Evolutionary conservation across 225 moss, liverwort and hornwort species (phyloP).

Genomic region (Pleurozium schreberi): DNA sequence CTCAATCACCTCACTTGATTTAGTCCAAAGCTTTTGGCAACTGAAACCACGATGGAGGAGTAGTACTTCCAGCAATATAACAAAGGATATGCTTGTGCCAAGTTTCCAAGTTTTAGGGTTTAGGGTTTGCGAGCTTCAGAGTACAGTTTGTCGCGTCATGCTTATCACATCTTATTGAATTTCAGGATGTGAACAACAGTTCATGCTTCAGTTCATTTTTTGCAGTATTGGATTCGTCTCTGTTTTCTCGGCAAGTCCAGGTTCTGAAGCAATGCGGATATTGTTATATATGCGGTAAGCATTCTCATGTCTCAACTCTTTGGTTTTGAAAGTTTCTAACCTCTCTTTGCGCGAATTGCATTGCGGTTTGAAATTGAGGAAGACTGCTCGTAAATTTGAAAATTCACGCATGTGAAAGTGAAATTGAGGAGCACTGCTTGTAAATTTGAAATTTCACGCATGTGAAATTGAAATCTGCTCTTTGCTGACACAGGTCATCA

Average conservation of each 20-base stretch:
- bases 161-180: neutral
- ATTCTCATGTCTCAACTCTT: neutral
- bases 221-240: neutral
- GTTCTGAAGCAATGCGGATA: neutral
- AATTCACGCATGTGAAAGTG: neutral
- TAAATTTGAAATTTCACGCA: neutral
- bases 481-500: slow-evolving; percentile 36
- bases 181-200: neutral
- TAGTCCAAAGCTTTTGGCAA: neutral
- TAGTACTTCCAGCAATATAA: neutral
- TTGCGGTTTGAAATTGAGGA: neutral
- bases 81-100: neutral
- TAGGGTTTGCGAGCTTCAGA: neutral
- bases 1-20: neutral
- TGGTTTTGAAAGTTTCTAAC: neutral
- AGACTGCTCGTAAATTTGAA: neutral
- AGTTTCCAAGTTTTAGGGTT: neutral
- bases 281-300: neutral
- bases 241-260: neutral
- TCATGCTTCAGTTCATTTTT: neutral
- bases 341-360: too few species aligned
- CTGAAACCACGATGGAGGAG: neutral
- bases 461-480: neutral
- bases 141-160: neutral
- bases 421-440: neutral